Percentiles rank a stretch among this genome's conserved stretches.
Evolutionary conservation across 2,329 filamentous ascomycete species (phyloP).

Genomic region (Teratosphaeria gauchensis): DNA sequence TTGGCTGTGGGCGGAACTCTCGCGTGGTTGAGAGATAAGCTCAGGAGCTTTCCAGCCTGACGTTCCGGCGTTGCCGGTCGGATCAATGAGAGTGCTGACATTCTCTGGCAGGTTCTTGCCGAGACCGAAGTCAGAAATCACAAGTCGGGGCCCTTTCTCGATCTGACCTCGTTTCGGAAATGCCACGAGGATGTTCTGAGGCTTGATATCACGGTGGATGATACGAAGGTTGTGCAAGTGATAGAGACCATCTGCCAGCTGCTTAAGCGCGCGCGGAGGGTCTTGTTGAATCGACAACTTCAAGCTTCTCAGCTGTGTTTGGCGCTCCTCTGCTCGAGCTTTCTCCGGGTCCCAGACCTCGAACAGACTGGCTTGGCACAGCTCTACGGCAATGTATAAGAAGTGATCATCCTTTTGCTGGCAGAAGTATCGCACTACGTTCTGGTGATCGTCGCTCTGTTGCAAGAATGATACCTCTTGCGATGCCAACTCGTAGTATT

Average conservation of each 20-base stretch:
- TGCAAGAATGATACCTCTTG: conserved; percentile 85
- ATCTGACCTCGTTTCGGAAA: conserved; percentile 58
- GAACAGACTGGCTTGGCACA: conserved; percentile 86
- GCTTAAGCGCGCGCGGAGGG: conserved; percentile 69
- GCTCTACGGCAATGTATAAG: conserved; percentile 89
- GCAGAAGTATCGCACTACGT: conserved; percentile 93
- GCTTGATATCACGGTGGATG: conserved; percentile 93
- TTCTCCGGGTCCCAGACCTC: conserved; percentile 88
- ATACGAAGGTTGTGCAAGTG: conserved; percentile 88
- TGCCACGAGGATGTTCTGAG: conserved; percentile 88
- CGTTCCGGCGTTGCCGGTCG: conserved; percentile 87
- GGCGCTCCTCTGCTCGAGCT: conserved; percentile 40
- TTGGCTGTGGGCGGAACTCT: conserved; percentile 35
- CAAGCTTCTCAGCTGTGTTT: conserved; percentile 42
- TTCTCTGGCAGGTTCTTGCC: conserved; percentile 95
- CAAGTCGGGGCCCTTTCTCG: conserved; percentile 59
- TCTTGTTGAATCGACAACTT: conserved; percentile 66
- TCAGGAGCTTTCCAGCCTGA: conserved; percentile 96
- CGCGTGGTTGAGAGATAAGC: conserved; percentile 56
- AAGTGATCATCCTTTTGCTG: conserved; percentile 84
- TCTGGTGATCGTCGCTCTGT: conserved; percentile 90
- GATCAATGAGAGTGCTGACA: conserved; percentile 88
- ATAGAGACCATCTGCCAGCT: conserved; percentile 80
- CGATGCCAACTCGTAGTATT: conserved; percentile 90
- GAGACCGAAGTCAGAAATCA: conserved; percentile 95